Conservation (phyloP, 106 monocot genomes). For the Dendrobium officinale region DNA sequence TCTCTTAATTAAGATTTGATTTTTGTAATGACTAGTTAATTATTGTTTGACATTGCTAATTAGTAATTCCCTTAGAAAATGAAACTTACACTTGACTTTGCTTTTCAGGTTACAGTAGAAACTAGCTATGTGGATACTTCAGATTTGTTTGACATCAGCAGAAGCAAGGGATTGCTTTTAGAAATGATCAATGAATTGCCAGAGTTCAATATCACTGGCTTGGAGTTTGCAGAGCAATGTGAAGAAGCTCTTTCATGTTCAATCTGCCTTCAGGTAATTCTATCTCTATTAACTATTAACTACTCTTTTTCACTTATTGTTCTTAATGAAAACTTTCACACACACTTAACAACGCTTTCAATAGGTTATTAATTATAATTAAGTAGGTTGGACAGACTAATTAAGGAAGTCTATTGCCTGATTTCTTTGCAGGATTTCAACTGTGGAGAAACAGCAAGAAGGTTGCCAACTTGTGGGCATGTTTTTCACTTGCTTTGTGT, state of each 20-base stretch:
- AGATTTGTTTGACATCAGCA: slow-evolving; percentile 11
- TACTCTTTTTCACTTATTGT: too few species aligned
- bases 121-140: slow-evolving; percentile 4
- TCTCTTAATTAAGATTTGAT: too few species aligned
- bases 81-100: too few species aligned
- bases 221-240: neutral
- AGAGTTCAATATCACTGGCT: slow-evolving; percentile 1
- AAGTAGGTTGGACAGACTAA: too few species aligned
- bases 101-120: slow-evolving; percentile 3
- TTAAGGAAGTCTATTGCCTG: too few species aligned
- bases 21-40: too few species aligned
- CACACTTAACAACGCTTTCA: too few species aligned
- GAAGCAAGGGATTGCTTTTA: slow-evolving; percentile 9
- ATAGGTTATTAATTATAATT: too few species aligned
- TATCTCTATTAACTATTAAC: neutral
- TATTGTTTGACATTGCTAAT: too few species aligned
- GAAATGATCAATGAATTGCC: slow-evolving; percentile 15
- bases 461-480: slow-evolving; percentile 46
- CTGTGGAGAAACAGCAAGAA: slow-evolving; percentile 35
- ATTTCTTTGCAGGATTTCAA: slow-evolving; percentile 38
- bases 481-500: slow-evolving; percentile 49
- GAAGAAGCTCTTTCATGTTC: neutral
- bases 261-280: neutral
- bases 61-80: slow-evolving; percentile 1
- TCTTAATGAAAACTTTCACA: too few species aligned